Conservation (phyloP, 768 basidiomycete genomes). For the Tylopilus cervinicoccineus region DNA sequence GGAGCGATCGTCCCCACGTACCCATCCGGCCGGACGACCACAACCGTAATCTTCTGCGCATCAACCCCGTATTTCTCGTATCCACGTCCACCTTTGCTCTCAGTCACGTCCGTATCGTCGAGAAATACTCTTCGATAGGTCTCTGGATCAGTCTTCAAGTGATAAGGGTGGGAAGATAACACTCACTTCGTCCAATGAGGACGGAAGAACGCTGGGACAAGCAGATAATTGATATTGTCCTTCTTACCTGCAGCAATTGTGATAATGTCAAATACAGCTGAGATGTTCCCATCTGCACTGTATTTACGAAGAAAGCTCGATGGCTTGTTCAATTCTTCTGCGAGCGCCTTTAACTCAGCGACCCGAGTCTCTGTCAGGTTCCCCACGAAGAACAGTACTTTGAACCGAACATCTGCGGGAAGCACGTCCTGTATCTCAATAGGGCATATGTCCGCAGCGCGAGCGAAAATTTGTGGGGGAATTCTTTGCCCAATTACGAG, state of each 20-base stretch:
- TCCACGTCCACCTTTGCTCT: constrained; percentile 28
- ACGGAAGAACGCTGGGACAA: constrained; percentile 32
- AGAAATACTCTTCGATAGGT: constrained; percentile 27
- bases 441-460: constrained; percentile 34
- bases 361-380: constrained; percentile 18
- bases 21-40: constrained; percentile 39
- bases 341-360: constrained; percentile 22
- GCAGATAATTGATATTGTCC: constrained; percentile 30
- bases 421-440: constrained; percentile 39
- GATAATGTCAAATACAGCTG: constrained; percentile 30
- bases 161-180: not conserved
- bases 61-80: constrained; percentile 35
- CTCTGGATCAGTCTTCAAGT: not conserved
- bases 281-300: constrained; percentile 10
- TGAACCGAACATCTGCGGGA: constrained; percentile 35
- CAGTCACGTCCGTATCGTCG: constrained; percentile 33
- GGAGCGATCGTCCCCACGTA: constrained; percentile 36
- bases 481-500: constrained; percentile 38
- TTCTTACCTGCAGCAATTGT: constrained; percentile 29
- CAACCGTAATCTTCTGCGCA: constrained; percentile 25
- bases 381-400: constrained; percentile 35
- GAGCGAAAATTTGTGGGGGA: constrained; percentile 31
- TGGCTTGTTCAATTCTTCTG: constrained; percentile 23
- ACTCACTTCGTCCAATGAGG: constrained; percentile 42
- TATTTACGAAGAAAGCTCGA: constrained; percentile 29